phyloP scores from a whole-genome alignment of 331 rosid species.

The Phaseolus coccineus region DNA sequence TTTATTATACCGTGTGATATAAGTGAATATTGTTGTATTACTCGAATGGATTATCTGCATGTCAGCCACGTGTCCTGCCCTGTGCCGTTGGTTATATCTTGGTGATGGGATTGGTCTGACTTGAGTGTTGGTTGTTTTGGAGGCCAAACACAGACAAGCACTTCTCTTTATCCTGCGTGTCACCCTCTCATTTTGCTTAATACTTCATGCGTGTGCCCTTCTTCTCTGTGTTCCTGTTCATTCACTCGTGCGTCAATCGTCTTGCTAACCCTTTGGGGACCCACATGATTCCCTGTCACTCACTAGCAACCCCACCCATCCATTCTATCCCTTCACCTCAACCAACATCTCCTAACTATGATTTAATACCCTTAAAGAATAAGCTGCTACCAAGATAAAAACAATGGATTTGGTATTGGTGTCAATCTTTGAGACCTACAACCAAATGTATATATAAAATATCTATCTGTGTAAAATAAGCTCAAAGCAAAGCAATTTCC shows the following conservation, averaged over 20 bases:
- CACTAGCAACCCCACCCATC: constrained; percentile 34
- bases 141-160: constrained; percentile 58
- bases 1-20: background rate
- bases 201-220: constrained; percentile 50
- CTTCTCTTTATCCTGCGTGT: constrained; percentile 24
- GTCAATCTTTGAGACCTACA: constrained; percentile 23
- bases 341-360: constrained; percentile 40
- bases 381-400: constrained; percentile 17
- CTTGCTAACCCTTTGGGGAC: constrained; percentile 41
- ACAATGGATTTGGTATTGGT: constrained; percentile 29
- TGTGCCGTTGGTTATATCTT: constrained; percentile 60
- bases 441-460: background rate
- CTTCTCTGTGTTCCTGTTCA: constrained; percentile 35
- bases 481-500: constrained; percentile 15
- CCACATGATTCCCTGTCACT: constrained; percentile 49
- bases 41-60: constrained; percentile 49
- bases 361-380: constrained; percentile 27
- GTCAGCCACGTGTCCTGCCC: constrained; percentile 77
- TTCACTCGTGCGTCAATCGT: constrained; percentile 55
- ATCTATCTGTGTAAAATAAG: background rate
- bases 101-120: constrained; percentile 55
- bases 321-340: constrained; percentile 38
- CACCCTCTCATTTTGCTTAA: constrained; percentile 23
- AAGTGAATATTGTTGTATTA: background rate
- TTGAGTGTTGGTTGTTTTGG: constrained; percentile 60